Evolutionary conservation across 805 yeast species (phyloP).

Genomic region (Kodamaea fukazawae): DNA sequence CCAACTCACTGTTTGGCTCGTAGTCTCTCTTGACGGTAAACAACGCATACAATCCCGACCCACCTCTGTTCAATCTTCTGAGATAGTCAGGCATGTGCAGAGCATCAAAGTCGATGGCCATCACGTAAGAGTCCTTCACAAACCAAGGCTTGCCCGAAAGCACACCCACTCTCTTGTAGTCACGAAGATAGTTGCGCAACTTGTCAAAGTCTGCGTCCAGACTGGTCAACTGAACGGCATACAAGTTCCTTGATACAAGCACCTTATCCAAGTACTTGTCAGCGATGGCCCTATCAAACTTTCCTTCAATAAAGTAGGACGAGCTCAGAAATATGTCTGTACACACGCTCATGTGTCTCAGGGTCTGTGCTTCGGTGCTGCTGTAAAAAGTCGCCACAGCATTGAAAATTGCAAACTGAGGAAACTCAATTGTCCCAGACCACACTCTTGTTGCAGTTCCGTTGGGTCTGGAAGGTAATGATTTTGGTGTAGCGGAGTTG

Average conservation of each 20-base stretch:
- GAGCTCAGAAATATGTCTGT: constrained; percentile 27
- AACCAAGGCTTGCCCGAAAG: constrained; percentile 46
- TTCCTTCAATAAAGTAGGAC: constrained; percentile 55
- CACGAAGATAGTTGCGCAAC: constrained; percentile 44
- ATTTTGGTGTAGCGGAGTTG: not conserved
- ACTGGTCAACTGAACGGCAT: constrained; percentile 43
- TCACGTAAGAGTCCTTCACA: constrained; percentile 64
- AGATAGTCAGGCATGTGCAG: constrained; percentile 23
- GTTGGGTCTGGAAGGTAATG: not conserved
- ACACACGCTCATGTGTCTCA: constrained; percentile 25
- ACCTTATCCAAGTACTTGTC: constrained; percentile 53
- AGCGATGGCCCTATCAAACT: constrained; percentile 55
- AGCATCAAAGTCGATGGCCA: constrained; percentile 35
- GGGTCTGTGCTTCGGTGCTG: constrained; percentile 23
- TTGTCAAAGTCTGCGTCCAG: constrained; percentile 25
- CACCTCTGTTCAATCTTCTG: constrained; percentile 10
- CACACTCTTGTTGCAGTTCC: constrained; percentile 30
- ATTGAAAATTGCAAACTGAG: constrained; percentile 46
- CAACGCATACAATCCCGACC: constrained; percentile 31
- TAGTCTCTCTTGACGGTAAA: constrained; percentile 40
- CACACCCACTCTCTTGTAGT: constrained; percentile 56
- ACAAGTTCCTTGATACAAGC: constrained; percentile 49
- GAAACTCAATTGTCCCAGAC: constrained; percentile 49
- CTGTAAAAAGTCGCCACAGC: constrained; percentile 38
- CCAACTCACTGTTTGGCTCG: constrained; percentile 17